phyloP scores from a whole-genome alignment of 1,139 yeast genomes.

The Wickerhamomyces sp. region DNA sequence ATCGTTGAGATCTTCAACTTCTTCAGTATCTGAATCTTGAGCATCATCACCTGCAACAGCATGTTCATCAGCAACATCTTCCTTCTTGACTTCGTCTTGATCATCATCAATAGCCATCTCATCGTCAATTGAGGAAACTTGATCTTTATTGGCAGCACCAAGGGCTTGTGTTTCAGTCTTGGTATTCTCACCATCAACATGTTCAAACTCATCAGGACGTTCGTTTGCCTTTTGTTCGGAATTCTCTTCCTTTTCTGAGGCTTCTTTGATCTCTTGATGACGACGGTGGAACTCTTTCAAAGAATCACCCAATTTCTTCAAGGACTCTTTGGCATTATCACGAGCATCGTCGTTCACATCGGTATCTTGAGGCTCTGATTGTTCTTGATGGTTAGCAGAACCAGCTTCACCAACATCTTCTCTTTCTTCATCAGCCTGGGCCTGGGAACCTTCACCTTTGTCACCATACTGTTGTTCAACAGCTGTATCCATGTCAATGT shows the following conservation, averaged over 20 bases:
- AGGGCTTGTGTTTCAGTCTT: conserved; percentile 83
- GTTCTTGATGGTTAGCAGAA: conserved; percentile 50
- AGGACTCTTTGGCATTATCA: conserved; percentile 71
- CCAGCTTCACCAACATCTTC: conserved; percentile 69
- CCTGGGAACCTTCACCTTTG: conserved; percentile 74
- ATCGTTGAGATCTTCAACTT: conserved; percentile 24
- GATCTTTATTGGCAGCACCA: conserved; percentile 84
- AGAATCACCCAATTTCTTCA: conserved; percentile 87
- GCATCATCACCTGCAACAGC: conserved; percentile 19
- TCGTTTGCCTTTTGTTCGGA: conserved; percentile 52
- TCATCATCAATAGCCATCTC: conserved; percentile 84
- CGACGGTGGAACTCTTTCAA: conserved; percentile 89
- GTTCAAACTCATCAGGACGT: conserved; percentile 87
- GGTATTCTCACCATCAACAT: conserved; percentile 77
- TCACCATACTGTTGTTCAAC: conserved; percentile 69
- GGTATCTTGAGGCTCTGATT: conserved; percentile 27
- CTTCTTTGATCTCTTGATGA: conserved; percentile 75
- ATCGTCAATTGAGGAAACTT: conserved; percentile 72
- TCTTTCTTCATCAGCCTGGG: conserved; percentile 60
- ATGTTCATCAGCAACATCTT: conserved; percentile 23
- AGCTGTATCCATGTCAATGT: conserved; percentile 57
- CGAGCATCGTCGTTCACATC: conserved; percentile 55
- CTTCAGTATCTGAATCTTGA: conserved; percentile 30
- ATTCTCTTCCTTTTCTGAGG: conserved; percentile 41
- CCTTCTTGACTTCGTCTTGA: conserved; percentile 27